Evolutionary conservation across 169 alveolate species (phyloP).

Genomic region (Eimeria tenella): DNA sequence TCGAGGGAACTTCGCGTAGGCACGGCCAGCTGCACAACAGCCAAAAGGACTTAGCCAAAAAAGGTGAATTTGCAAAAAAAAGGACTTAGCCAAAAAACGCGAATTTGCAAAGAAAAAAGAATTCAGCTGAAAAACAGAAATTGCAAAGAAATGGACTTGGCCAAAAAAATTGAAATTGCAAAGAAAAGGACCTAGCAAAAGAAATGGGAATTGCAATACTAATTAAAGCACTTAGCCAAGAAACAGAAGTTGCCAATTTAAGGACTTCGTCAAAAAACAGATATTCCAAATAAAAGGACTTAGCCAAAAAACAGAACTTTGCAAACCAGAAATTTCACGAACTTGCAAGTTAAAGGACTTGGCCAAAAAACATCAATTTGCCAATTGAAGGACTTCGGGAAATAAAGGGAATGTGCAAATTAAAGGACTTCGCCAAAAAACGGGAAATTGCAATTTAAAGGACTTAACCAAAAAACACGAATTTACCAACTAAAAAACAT

Average conservation of each 20-base stretch:
- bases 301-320: neutral
- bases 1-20: constrained; percentile 92
- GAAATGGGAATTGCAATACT: constrained; percentile 79
- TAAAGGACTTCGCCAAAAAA: neutral
- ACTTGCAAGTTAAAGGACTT: no score
- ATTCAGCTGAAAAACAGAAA: no score
- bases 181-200: no score
- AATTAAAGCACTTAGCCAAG: neutral
- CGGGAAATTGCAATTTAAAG: neutral
- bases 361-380: constrained; percentile 80
- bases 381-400: constrained; percentile 93
- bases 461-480: neutral
- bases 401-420: constrained; percentile 85
- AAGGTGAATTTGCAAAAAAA: neutral
- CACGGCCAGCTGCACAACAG: constrained; percentile 81
- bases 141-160: no score
- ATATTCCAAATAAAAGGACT: neutral
- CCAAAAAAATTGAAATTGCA: no score
- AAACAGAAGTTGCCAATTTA: neutral
- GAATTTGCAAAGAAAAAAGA: neutral
- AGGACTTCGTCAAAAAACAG: neutral
- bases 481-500: neutral
- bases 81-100: neutral
- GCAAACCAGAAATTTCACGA: no score
- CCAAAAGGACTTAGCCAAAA: neutral